phyloP scores from a whole-genome alignment of 2,329 filamentous ascomycete species.

The Aureobasidium namibiae region DNA sequence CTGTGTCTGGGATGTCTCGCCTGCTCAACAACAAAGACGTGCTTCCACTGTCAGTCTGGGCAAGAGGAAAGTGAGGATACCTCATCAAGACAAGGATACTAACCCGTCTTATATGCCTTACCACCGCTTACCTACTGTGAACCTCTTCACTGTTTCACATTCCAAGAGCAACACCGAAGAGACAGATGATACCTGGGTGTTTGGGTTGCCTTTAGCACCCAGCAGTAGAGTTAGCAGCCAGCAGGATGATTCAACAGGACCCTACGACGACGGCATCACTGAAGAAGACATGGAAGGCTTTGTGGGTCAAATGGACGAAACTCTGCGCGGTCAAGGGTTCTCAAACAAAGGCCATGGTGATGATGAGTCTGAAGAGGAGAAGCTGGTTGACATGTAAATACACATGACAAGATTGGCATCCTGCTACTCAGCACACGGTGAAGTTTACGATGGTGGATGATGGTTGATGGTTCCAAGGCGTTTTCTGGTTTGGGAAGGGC shows the following conservation, averaged over 20 bases:
- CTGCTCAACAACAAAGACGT: neutral
- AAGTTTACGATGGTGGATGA: neutral
- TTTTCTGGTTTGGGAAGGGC: neutral
- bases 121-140: conserved; percentile 80
- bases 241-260: neutral
- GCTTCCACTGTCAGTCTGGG: neutral
- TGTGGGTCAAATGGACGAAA: conserved; percentile 15
- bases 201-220: conserved; percentile 5
- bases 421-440: neutral
- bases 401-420: neutral
- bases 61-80: neutral
- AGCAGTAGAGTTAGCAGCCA: conserved; percentile 4
- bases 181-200: neutral
- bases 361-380: neutral
- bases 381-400: neutral
- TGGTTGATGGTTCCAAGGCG: neutral
- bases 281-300: conserved; percentile 15
- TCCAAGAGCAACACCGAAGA: neutral
- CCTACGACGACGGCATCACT: conserved; percentile 6
- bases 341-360: neutral
- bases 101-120: conserved; percentile 94
- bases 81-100: conserved; percentile 76
- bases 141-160: conserved; percentile 58
- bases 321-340: neutral
- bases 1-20: conserved; percentile 29